A percentile compares a stretch with the other conserved stretches of the same genome.
Conservation (phyloP, 331 rosid genomes). For the Quercus phellos region DNA sequence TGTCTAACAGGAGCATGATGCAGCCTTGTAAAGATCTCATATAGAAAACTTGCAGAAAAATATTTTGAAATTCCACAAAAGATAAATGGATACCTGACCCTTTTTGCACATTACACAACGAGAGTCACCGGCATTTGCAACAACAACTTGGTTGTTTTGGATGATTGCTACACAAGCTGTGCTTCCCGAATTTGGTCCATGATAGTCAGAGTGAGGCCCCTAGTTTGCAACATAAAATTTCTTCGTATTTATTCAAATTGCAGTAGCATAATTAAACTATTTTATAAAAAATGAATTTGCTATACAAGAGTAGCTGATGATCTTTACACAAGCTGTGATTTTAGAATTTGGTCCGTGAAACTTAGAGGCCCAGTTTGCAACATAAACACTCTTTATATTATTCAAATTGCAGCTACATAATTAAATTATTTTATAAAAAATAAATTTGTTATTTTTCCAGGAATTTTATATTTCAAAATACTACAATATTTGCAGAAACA, state of each 20-base stretch:
- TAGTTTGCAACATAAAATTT: constrained; percentile 36
- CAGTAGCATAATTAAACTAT: not conserved
- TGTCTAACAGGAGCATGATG: not conserved
- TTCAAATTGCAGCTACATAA: not conserved
- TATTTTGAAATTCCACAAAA: not conserved
- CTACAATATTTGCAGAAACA: not conserved
- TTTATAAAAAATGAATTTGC: not conserved
- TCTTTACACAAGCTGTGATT: constrained; percentile 86
- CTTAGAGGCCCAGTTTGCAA: constrained; percentile 72
- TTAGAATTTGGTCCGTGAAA: constrained; percentile 79
- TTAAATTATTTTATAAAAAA: not conserved
- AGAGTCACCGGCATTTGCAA: constrained; percentile 98
- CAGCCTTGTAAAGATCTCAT: not conserved
- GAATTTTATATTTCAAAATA: not conserved
- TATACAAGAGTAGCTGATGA: constrained; percentile 57
- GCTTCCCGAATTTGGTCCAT: constrained; percentile 84
- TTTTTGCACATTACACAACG: constrained; percentile 84
- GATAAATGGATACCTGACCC: constrained; percentile 68
- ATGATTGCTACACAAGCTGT: constrained; percentile 89
- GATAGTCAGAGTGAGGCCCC: constrained; percentile 96
- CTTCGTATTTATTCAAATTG: constrained; percentile 25
- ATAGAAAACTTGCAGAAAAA: not conserved
- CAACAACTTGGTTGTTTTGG: constrained; percentile 59
- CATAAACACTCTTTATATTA: constrained; percentile 28
- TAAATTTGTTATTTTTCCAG: not conserved